phyloP scores from a whole-genome alignment of 2,329 filamentous ascomycete genomes.

The Incumbomyces lentus region DNA sequence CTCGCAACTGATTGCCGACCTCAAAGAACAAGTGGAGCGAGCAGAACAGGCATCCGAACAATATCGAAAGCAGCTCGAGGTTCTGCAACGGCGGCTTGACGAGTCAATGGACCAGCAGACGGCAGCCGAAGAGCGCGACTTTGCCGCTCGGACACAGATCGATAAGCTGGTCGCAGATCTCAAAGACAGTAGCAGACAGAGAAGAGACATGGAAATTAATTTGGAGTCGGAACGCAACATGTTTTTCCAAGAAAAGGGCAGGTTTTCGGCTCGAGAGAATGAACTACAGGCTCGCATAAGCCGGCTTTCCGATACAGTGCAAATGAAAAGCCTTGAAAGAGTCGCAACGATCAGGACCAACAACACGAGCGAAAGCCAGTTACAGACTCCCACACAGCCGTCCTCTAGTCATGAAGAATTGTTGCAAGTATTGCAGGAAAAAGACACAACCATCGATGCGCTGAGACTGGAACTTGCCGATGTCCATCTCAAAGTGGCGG shows the following conservation, averaged over 20 bases:
- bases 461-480: constrained; percentile 86
- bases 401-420: constrained; percentile 7
- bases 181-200: constrained; percentile 69
- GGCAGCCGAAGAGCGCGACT: constrained; percentile 75
- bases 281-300: constrained; percentile 86
- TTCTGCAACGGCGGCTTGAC: constrained; percentile 76
- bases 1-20: constrained; percentile 66
- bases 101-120: constrained; percentile 74
- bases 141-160: constrained; percentile 75
- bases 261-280: constrained; percentile 71
- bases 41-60: constrained; percentile 70
- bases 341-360: constrained; percentile 30
- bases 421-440: constrained; percentile 69
- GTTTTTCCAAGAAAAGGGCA: constrained; percentile 85
- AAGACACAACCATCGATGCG: constrained; percentile 91
- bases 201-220: constrained; percentile 82
- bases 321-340: constrained; percentile 55
- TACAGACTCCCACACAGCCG: neutral
- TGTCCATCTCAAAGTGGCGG: constrained; percentile 87
- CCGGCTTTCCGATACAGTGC: constrained; percentile 78
- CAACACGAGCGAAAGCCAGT: neutral
- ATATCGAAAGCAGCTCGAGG: constrained; percentile 71
- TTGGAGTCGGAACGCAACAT: constrained; percentile 83
- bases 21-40: constrained; percentile 71
- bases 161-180: constrained; percentile 76